Evolutionary conservation across 2,329 filamentous ascomycete genomes (phyloP).

Genomic region (Mollisia scopiformis): DNA sequence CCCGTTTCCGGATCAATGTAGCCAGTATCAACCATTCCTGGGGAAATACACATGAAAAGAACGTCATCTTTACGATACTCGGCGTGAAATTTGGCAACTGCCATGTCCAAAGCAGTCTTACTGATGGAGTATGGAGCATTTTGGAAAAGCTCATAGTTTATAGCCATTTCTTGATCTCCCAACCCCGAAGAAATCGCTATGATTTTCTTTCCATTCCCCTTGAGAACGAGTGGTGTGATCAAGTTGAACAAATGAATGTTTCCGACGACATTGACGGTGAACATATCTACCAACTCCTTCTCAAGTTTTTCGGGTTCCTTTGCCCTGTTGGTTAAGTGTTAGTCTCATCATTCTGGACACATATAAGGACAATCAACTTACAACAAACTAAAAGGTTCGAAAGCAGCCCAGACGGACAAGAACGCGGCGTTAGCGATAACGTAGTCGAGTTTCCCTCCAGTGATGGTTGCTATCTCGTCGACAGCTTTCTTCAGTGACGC

Average conservation of each 20-base stretch:
- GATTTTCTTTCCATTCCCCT: conserved; percentile 56
- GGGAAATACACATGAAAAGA: conserved; percentile 53
- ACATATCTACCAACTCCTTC: conserved; percentile 35
- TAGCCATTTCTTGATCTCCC: conserved; percentile 40
- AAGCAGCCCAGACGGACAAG: too few species aligned
- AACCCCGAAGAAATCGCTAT: conserved; percentile 50
- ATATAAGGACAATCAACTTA: too few species aligned
- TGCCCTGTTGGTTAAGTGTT: not conserved
- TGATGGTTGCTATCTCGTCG: conserved; percentile 34
- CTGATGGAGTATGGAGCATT: too few species aligned
- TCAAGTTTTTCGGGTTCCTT: conserved; percentile 38
- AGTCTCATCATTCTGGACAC: conserved; percentile 29
- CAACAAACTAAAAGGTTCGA: too few species aligned
- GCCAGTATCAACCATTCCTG: conserved; percentile 40
- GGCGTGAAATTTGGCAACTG: conserved; percentile 41
- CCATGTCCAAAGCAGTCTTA: too few species aligned
- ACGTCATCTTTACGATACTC: conserved; percentile 53
- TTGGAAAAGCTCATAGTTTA: conserved; percentile 40
- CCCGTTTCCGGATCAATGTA: not conserved
- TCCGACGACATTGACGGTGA: conserved; percentile 53
- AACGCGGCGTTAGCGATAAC: too few species aligned
- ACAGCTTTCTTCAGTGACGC: conserved; percentile 19
- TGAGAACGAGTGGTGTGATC: conserved; percentile 54
- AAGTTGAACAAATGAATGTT: conserved; percentile 55
- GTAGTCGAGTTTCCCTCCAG: conserved; percentile 38